Base-by-base conservation (phyloP, 164 flowering plant species). In the Nelumbo lutea region DNA sequence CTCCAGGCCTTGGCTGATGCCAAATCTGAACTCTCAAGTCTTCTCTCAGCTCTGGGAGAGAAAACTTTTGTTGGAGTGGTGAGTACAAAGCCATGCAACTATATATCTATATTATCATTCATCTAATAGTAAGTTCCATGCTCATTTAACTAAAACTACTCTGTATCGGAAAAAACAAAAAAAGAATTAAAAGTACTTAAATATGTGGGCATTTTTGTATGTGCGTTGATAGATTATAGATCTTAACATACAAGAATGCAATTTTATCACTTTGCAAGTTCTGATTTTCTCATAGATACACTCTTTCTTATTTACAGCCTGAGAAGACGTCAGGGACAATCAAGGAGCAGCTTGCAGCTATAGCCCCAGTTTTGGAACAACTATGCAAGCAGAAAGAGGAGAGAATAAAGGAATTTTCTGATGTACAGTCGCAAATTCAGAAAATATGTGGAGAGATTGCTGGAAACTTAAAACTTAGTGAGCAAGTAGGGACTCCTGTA, bases 331-430 rank as follows among this genome's bases (percentile, higher is more conserved):
- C 86, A 0, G 96, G 97, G 62, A 92, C 96, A 55, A 90, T 95
- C 81, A 95, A 92, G 76, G 97, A 95, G 70, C 96, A 95, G 76
- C 93, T 95, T 77, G 90, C 83, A 10, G 90, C 96, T 51, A 86
- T 95, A 73, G 87, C 91, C 46, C 98, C 98, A 0, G 79, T 72
- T 9, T 78, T 95, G 64, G 94, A 91, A 65, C 82, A 87, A 59
- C 82, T 92, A 41, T 86, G 89, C 89, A 78, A 85, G 68, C 89
- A 83, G 78, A 95, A 91, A 72, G 91, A 86, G 48, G 96, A 90
- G 75, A 86, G 94, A 78, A 70, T 87, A 9, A 87, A 78, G 69
- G 93, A 87, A 59, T 90, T 95, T 72, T 83, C 84, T 63, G 95
- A 90, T 78, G 93, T 91, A 3, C 96, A 81, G 72, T 83, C 85